phyloP scores from a whole-genome alignment of 345 rosid genomes.

The Nephelium lappaceum region DNA sequence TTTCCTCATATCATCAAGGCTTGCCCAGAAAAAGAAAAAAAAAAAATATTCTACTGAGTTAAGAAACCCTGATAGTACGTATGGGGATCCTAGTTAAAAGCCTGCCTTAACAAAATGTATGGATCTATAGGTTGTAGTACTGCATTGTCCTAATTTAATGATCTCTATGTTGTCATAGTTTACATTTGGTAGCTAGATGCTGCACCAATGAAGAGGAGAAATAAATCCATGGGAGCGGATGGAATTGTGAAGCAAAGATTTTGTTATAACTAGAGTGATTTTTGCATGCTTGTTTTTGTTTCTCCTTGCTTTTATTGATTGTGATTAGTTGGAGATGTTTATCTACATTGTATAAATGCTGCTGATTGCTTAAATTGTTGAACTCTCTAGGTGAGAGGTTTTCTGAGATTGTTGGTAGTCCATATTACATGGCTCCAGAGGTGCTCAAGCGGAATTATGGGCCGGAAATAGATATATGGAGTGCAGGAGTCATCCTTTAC shows the following conservation, averaged over 20 bases:
- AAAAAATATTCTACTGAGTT: background rate
- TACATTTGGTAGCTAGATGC: background rate
- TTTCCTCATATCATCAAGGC: background rate
- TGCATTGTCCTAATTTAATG: background rate
- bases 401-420: slow-evolving; percentile 99
- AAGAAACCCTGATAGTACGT: background rate
- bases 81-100: background rate
- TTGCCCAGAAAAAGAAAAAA: background rate
- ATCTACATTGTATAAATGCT: background rate
- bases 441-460: slow-evolving; percentile 97
- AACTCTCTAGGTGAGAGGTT: slow-evolving; percentile 74
- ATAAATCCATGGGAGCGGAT: background rate
- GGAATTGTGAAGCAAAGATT: background rate
- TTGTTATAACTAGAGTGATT: background rate
- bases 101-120: background rate
- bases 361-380: slow-evolving; percentile 22
- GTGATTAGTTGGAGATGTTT: background rate
- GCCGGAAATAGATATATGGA: slow-evolving; percentile 99
- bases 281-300: background rate
- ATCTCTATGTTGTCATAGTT: background rate
- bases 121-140: background rate
- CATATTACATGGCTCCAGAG: slow-evolving; percentile 99
- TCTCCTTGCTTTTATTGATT: background rate
- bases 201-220: background rate
- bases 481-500: slow-evolving; percentile 98